These are phyloP conservation scores for Fusarium beomiforme DNA, from an alignment of 2,329 filamentous ascomycete genomes.

Conservation along the genomic window DNA sequence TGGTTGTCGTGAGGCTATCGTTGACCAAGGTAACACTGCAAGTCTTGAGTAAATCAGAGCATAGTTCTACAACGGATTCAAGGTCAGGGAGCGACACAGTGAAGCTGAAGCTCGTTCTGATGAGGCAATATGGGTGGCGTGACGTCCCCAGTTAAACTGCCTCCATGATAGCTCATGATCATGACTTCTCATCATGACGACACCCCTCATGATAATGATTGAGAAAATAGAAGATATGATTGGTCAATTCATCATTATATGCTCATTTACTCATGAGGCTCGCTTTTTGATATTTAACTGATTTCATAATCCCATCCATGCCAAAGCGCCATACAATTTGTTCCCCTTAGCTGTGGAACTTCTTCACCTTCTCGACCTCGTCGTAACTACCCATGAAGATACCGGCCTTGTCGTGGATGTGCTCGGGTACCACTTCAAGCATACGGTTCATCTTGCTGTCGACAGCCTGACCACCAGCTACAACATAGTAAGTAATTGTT, in stretches of 20 bases:
- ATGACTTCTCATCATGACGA: conserved; percentile 29
- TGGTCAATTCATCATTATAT: conserved; percentile 37
- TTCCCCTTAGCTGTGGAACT: conserved; percentile 66
- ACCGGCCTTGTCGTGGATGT: conserved; percentile 94
- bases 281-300: conserved; percentile 36
- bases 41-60: background rate
- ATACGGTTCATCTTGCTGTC: conserved; percentile 92
- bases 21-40: background rate
- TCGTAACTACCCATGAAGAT: conserved; percentile 97
- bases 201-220: conserved; percentile 5
- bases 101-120: background rate
- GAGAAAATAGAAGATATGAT: conserved; percentile 8
- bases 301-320: conserved; percentile 30
- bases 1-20: background rate
- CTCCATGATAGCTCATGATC: conserved; percentile 22
- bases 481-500: conserved; percentile 40
- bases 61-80: background rate
- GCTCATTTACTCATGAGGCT: conserved; percentile 39
- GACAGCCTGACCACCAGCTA: conserved; percentile 90
- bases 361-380: conserved; percentile 95
- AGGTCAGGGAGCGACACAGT: background rate
- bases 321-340: conserved; percentile 13
- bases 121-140: background rate
- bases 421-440: conserved; percentile 86
- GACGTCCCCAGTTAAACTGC: background rate